A percentile compares a stretch with the other conserved stretches of the same genome.
These are phyloP conservation scores for Bisporella sp. DNA, from an alignment of 2,329 filamentous ascomycete genomes.

Conservation along the genomic window DNA sequence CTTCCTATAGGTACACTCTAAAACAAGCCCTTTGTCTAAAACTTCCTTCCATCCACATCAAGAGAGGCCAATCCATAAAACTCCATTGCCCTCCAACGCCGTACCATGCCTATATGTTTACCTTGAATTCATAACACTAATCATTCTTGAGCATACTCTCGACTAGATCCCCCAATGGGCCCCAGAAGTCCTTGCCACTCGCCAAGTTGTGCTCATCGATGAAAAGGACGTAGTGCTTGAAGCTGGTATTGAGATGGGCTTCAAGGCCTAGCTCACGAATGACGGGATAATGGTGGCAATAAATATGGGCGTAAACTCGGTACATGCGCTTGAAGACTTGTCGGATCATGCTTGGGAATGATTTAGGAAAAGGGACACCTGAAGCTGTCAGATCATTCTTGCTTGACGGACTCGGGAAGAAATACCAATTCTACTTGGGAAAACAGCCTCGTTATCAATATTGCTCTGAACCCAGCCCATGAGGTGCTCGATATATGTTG, in stretches of 20 bases:
- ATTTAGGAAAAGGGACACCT: constrained; percentile 92
- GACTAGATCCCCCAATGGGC: constrained; percentile 87
- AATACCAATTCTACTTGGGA: constrained; percentile 83
- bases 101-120: neutral
- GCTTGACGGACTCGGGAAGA: constrained; percentile 39
- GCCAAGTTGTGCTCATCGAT: constrained; percentile 93
- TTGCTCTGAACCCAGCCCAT: constrained; percentile 95
- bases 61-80: too few relatives aligned
- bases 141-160: constrained; percentile 97
- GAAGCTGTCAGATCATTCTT: constrained; percentile 16
- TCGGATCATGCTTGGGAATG: constrained; percentile 79
- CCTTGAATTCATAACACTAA: constrained; percentile 5
- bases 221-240: constrained; percentile 99
- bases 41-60: too few relatives aligned
- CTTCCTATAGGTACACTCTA: too few relatives aligned
- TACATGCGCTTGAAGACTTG: constrained; percentile 99
- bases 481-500: constrained; percentile 94
- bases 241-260: constrained; percentile 96
- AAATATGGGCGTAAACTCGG: constrained; percentile 97
- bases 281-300: constrained; percentile 98
- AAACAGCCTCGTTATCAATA: constrained; percentile 91
- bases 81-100: too few relatives aligned
- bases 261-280: constrained; percentile 92
- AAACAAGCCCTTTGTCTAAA: too few relatives aligned
- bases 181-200: constrained; percentile 95